Conservation (phyloP, 2,329 filamentous ascomycete species). For the Paramyrothecium roridum region DNA sequence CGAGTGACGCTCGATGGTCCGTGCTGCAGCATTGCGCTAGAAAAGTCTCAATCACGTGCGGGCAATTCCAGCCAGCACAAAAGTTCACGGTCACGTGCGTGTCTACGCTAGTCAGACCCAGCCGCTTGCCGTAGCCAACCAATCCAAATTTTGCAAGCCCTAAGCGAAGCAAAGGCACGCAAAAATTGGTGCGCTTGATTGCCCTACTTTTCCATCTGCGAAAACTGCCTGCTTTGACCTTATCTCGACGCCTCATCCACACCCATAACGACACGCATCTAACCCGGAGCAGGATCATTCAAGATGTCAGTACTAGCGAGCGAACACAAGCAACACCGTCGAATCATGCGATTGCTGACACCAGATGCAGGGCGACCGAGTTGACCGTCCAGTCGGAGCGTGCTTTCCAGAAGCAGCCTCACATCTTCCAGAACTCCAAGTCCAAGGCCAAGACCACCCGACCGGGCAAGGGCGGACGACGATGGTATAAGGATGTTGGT, state of each 20-base stretch:
- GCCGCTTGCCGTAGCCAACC: constrained; percentile 21
- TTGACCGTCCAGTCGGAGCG: constrained; percentile 99
- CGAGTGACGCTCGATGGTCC: neutral
- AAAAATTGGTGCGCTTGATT: constrained; percentile 29
- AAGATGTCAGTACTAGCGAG: constrained; percentile 36
- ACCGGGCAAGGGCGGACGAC: constrained; percentile 87
- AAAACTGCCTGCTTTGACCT: constrained; percentile 25
- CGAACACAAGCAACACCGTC: constrained; percentile 3
- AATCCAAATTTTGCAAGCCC: constrained; percentile 38
- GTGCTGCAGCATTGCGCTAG: constrained; percentile 6
- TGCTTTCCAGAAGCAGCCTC: constrained; percentile 99
- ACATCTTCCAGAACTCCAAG: constrained; percentile 99
- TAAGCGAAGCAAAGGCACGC: constrained; percentile 28
- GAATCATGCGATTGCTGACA: constrained; percentile 21
- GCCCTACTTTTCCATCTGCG: constrained; percentile 34
- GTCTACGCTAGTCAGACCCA: neutral
- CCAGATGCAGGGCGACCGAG: constrained; percentile 84
- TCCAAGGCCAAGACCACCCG: constrained; percentile 78
- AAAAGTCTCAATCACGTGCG: constrained; percentile 21
- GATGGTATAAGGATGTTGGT: constrained; percentile 99
- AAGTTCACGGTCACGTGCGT: constrained; percentile 10
- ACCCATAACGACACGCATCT: constrained; percentile 33
- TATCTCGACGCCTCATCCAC: constrained; percentile 30
- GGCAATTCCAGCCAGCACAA: constrained; percentile 8
- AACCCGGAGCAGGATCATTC: constrained; percentile 36